Percentiles rank a stretch among this genome's conserved stretches.
Evolutionary conservation across 1,284 basidiomycete genomes (phyloP).

Genomic region (Microstroma glucosiphilum): DNA sequence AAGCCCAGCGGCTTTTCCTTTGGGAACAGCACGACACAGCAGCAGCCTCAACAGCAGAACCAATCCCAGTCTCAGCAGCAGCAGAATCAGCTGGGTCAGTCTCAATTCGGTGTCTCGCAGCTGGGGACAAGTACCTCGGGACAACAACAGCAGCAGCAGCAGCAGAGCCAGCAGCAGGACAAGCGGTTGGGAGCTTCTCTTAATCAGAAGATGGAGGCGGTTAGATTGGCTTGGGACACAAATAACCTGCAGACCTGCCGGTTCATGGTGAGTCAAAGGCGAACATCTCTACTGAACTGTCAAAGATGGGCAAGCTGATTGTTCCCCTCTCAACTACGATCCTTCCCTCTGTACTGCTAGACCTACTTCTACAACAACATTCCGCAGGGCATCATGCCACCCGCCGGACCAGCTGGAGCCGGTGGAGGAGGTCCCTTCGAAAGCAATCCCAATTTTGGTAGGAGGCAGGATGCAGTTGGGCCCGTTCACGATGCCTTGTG

Average conservation of each 20-base stretch:
- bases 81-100: slow-evolving; percentile 18
- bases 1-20: slow-evolving; percentile 5
- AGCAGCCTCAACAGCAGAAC: slow-evolving; percentile 14
- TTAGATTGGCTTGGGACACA: slow-evolving; percentile 43
- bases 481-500: slow-evolving; percentile 44
- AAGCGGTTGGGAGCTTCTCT: slow-evolving; percentile 37
- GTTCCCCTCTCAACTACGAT: slow-evolving; percentile 2
- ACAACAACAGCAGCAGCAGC: slow-evolving; percentile 10
- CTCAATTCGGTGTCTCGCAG: slow-evolving; percentile 9
- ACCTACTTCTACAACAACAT: slow-evolving; percentile 41
- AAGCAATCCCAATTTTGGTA: slow-evolving; percentile 30
- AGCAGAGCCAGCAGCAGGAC: slow-evolving; percentile 20
- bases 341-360: not conserved
- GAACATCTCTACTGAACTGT: not conserved
- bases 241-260: slow-evolving; percentile 37
- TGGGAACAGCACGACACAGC: slow-evolving; percentile 7
- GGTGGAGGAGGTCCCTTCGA: slow-evolving; percentile 20
- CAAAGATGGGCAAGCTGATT: not conserved
- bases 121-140: not conserved
- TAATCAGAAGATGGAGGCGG: slow-evolving; percentile 33
- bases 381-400: slow-evolving; percentile 7
- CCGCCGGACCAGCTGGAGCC: not conserved
- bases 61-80: slow-evolving; percentile 4
- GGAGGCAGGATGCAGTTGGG: slow-evolving; percentile 40
- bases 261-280: slow-evolving; percentile 23